Evolutionary conservation across 2,329 filamentous ascomycete genomes (phyloP), one percentile per base, ranked within the genome.

Genomic region (Rugonectria rugulosa): DNA sequence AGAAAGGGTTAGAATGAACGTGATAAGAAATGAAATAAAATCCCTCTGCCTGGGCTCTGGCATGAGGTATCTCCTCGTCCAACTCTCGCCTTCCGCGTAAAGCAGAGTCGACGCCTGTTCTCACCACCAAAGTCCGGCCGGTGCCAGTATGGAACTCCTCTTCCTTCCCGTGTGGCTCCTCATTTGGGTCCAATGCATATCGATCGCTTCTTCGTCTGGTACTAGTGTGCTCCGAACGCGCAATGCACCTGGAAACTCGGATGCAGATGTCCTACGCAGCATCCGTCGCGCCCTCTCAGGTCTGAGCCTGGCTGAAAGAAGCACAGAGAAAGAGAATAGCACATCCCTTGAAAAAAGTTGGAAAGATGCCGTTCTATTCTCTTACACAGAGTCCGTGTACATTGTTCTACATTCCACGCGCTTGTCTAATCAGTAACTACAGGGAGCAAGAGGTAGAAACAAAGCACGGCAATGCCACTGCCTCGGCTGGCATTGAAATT

Each of bases 401-500:
- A 6, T 10, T 14, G 17, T 34, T n/a, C 32, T 9, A 23, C 7
- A 36, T 23, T n/a, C 7, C 14, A 9, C 19, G 7, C 41, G 15
- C 17, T 41, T 15, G 4, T 19, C 1, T n/a, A 15, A 27, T 17
- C 27, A 38, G 36, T 31, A 21, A 10, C 6, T 34, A 23, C 17
- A 56, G 53, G 10, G 53, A 56, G 8, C n/a, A 36, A 10, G 40
- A 50, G 21, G 23, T 46, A 15, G 40, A 56, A 14, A 56, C 46
- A 1, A 40, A 50, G 19, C 24, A n/a, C 3, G 47, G 45, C 23
- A 52, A 46, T 14, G 19, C 41, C 21, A 36, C 50, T 2, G 14
- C 44, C 17, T 50, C 53, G 8, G 32, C 53, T 12, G 41, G 45
- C 10, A 51, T 64, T 12, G 31, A 57, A 43, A 59, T 66, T 23